Conservation (phyloP, 805 yeast genomes). For the Dipodascus geniculatus region DNA sequence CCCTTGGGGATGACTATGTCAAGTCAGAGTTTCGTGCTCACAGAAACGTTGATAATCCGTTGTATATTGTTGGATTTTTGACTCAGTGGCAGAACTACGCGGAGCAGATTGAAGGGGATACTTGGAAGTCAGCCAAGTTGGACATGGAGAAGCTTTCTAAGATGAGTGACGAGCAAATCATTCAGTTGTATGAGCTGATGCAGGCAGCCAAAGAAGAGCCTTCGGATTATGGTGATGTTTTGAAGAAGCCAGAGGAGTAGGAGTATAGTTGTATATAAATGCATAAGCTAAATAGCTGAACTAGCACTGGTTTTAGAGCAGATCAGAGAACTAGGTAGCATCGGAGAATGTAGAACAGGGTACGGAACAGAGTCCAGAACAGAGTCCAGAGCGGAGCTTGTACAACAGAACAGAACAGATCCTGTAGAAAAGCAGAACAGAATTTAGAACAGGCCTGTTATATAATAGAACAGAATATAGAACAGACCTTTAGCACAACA, state of each 20-base stretch:
- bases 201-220: constrained; percentile 29
- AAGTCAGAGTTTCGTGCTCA: constrained; percentile 84
- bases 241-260: constrained; percentile 16
- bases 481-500: too few species aligned
- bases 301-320: too few species aligned
- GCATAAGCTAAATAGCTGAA: too few species aligned
- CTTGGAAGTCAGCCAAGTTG: constrained; percentile 54
- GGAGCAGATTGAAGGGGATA: constrained; percentile 32
- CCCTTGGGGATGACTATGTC: constrained; percentile 83
- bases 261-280: not conserved
- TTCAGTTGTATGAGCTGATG: constrained; percentile 41
- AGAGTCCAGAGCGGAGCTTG: too few species aligned
- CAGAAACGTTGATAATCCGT: constrained; percentile 69
- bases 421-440: too few species aligned
- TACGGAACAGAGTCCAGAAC: too few species aligned
- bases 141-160: constrained; percentile 57
- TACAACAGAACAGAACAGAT: too few species aligned
- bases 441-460: too few species aligned
- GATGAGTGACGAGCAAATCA: constrained; percentile 83
- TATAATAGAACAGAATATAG: too few species aligned
- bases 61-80: constrained; percentile 86
- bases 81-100: constrained; percentile 73
- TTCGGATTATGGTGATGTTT: constrained; percentile 26
- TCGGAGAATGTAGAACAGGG: too few species aligned
- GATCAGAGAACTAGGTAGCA: too few species aligned